These are phyloP conservation scores for Leccinum subspadiceum DNA, from an alignment of 1,284 basidiomycete species.

Conservation along the genomic window DNA sequence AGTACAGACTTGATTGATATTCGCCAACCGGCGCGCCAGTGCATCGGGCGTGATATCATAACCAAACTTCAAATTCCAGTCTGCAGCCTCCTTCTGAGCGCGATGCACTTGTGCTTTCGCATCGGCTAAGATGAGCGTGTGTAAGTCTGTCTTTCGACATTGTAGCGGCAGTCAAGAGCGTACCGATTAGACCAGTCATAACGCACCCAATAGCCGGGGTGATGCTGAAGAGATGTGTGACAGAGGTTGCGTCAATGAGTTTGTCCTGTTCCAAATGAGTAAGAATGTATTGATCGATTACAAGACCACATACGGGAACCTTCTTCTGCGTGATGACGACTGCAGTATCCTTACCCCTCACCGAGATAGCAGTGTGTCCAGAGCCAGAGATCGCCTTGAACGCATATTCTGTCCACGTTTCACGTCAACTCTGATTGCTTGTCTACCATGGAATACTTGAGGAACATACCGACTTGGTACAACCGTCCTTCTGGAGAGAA, in stretches of 20 bases:
- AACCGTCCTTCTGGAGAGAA: conserved; percentile 93
- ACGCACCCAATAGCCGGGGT: conserved; percentile 97
- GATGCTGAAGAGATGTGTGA: conserved; percentile 96
- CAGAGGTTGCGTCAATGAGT: conserved; percentile 90
- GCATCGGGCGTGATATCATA: conserved; percentile 98
- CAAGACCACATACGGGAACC: conserved; percentile 69
- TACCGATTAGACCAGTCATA: conserved; percentile 94
- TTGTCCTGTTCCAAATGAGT: conserved; percentile 72
- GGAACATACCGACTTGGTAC: conserved; percentile 91
- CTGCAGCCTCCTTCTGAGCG: conserved; percentile 88
- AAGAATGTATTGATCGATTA: neutral
- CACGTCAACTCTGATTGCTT: conserved; percentile 3
- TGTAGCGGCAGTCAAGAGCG: neutral
- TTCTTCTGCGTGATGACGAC: conserved; percentile 99
- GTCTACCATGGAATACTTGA: neutral
- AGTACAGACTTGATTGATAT: conserved; percentile 99
- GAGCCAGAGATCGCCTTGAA: conserved; percentile 99
- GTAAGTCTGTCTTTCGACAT: conserved; percentile 12
- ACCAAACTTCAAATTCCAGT: conserved; percentile 96
- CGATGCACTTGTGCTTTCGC: conserved; percentile 89
- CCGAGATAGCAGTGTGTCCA: conserved; percentile 91
- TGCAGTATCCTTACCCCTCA: conserved; percentile 91
- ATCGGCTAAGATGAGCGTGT: conserved; percentile 64
- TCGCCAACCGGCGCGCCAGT: conserved; percentile 91
- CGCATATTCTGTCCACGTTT: conserved; percentile 78